Base-by-base conservation (phyloP, 805 yeast species). In the Yarrowia keelungensis region DNA sequence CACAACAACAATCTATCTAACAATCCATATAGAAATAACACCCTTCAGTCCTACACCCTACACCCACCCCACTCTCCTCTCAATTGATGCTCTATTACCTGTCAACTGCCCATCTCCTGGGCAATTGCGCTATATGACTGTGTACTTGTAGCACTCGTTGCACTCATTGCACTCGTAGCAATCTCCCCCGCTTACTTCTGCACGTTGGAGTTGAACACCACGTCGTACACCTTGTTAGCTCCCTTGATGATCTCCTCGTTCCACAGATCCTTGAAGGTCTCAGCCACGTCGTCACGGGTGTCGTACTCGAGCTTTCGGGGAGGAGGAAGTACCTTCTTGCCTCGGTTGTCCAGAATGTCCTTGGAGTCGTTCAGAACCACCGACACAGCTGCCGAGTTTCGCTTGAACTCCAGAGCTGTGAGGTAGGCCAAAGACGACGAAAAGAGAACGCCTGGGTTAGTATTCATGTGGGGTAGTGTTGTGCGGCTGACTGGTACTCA, bases 261-360 rank as follows among this genome's bases (percentile, higher is more conserved):
- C 97, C 97, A 90, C 50, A 90, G 81, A 74, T 90, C 96, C 72
- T 87, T 89, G 70, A 85, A 80, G 0, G 92, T 88, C 76, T 91
- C 92, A 10, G 74, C 74, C 41, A 86, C 70, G 32, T 79, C 76
- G 11, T 80, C 77, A 39, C 90, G 82, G 38, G 82, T 79, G 69
- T 80, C 77, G 69, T 86, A 86, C 22, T 80, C 75, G 56, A 80
- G 75, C 39, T 83, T 83, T 67, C 82, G 79, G 8, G 80, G 74
- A 36, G 83, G 78, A 71, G 84, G 85, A 42, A 81, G 79, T 41
- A 85, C 81, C 64, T 70, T 71, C 65, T 85, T 82, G 54, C 87
- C 61, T 42, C 51, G 50, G 72, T 86, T 81, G 59, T 85, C 84
- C 66, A 89, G 81, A 53, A 85, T 77, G 41, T 81, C 79, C 69